phyloP scores from a whole-genome alignment of 805 yeast species.

The Yarrowia sp. region DNA sequence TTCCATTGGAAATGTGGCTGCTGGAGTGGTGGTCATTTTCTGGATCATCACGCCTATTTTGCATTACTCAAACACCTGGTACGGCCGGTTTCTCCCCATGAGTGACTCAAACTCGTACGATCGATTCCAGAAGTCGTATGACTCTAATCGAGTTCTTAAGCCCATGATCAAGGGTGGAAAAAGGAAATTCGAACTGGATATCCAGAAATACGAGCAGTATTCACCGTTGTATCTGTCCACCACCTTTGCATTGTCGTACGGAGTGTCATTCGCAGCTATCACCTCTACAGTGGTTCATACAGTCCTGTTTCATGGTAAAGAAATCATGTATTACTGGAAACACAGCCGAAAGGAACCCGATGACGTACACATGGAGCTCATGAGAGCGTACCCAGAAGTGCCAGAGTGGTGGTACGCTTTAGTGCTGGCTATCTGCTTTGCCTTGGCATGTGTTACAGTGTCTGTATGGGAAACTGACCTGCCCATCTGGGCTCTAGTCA shows the following conservation, averaged over 20 bases:
- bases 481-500: conserved; percentile 60
- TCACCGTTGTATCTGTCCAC: conserved; percentile 64
- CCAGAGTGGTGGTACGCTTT: conserved; percentile 60
- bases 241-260: conserved; percentile 59
- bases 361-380: conserved; percentile 56
- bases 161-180: neutral
- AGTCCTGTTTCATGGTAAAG: conserved; percentile 54
- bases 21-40: conserved; percentile 50
- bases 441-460: conserved; percentile 45
- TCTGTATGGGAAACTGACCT: conserved; percentile 48
- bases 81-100: conserved; percentile 58
- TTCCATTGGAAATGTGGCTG: conserved; percentile 45
- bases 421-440: conserved; percentile 40
- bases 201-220: conserved; percentile 51
- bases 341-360: conserved; percentile 45
- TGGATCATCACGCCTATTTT: conserved; percentile 57
- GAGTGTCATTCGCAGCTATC: conserved; percentile 61
- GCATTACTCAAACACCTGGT: conserved; percentile 57
- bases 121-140: conserved; percentile 50
- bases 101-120: conserved; percentile 50
- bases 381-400: conserved; percentile 57
- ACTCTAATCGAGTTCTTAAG: conserved; percentile 51
- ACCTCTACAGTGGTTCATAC: conserved; percentile 61
- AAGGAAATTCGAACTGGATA: conserved; percentile 43
- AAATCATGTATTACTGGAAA: conserved; percentile 51